Conservation (phyloP, 306 rosid genomes). For the Rubus parviflorus region DNA sequence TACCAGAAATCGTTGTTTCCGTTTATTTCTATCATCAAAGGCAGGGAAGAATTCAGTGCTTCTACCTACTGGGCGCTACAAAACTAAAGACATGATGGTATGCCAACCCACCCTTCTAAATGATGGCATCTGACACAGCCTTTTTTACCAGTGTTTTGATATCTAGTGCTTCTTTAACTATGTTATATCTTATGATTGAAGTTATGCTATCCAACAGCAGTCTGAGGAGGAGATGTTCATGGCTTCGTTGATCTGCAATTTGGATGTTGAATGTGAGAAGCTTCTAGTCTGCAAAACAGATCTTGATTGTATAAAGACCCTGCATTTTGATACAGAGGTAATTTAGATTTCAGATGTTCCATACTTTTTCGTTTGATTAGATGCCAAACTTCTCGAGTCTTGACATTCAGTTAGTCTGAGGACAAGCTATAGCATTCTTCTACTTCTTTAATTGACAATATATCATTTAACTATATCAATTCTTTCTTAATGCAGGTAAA, state of each 20-base stretch:
- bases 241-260: constrained; percentile 90
- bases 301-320: constrained; percentile 70
- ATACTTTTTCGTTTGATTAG: not conserved
- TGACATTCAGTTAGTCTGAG: not conserved
- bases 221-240: constrained; percentile 76
- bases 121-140: not conserved
- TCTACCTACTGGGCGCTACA: constrained; percentile 63
- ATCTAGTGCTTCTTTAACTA: not conserved
- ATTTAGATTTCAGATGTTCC: constrained; percentile 22
- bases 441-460: constrained; percentile 2
- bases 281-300: constrained; percentile 73
- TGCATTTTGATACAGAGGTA: constrained; percentile 90
- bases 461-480: not conserved
- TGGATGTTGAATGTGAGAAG: constrained; percentile 72
- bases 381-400: not conserved
- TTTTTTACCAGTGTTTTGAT: not conserved
- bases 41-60: constrained; percentile 89
- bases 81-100: constrained; percentile 68
- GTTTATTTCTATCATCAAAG: constrained; percentile 82
- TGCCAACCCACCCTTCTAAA: constrained; percentile 9
- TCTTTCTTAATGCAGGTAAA: constrained; percentile 51
- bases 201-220: constrained; percentile 36
- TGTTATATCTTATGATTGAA: constrained; percentile 5
- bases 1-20: constrained; percentile 90
- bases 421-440: not conserved